Conservation (phyloP, 108 stramenopile species). For the Aurantiochytrium sp. region DNA sequence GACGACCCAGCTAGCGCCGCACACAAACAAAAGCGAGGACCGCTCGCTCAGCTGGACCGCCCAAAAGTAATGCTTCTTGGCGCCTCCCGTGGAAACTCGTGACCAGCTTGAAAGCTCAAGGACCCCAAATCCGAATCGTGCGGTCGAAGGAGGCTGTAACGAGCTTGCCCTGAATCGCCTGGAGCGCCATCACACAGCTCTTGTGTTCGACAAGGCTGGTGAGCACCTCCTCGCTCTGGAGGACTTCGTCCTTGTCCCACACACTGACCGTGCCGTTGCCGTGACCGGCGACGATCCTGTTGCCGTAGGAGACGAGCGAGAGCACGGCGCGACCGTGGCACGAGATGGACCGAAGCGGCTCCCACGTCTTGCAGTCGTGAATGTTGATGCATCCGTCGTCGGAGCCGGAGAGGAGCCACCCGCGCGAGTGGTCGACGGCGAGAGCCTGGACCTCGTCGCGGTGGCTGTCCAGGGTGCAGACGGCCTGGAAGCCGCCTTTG, state of each 20-base stretch:
- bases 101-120: neutral
- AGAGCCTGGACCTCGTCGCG: constrained; percentile 16
- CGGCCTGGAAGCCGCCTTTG: neutral
- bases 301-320: neutral
- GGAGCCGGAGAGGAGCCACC: constrained; percentile 7
- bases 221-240: neutral
- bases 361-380: constrained; percentile 27
- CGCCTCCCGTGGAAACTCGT: too few species aligned
- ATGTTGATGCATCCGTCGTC: constrained; percentile 12
- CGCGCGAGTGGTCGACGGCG: neutral
- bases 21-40: too few species aligned
- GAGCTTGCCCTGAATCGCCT: neutral
- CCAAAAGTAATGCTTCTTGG: too few species aligned
- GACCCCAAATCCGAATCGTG: neutral
- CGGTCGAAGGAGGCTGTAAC: neutral
- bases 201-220: neutral
- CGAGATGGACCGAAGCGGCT: neutral
- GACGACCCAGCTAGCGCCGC: too few species aligned
- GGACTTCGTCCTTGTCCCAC: neutral
- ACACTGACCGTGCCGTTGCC: neutral
- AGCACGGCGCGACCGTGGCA: neutral
- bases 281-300: neutral
- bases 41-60: too few species aligned
- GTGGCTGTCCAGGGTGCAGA: neutral
- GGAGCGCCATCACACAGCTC: constrained; percentile 21